phyloP scores from a whole-genome alignment of 768 basidiomycete genomes.

The Hericium coralloides region DNA sequence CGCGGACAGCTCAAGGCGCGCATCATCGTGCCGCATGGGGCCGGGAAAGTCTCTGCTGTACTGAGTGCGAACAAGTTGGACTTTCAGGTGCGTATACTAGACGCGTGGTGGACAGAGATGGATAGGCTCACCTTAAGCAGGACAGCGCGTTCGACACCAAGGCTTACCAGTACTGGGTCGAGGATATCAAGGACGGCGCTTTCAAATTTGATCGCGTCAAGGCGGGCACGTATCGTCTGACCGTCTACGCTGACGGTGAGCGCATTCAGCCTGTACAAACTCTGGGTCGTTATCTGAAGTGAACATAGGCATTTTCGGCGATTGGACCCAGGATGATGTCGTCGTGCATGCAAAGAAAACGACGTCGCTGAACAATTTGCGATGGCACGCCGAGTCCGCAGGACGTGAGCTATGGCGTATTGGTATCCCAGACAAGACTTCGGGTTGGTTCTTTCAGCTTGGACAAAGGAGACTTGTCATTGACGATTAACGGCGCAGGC shows the following conservation, averaged over 20 bases:
- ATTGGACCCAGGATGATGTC: background rate
- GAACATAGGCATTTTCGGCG: background rate
- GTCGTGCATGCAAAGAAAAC: background rate
- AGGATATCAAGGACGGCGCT: slow-evolving; percentile 6
- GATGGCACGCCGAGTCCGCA: background rate
- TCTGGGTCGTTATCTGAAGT: background rate
- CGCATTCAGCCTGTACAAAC: background rate
- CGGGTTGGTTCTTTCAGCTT: background rate
- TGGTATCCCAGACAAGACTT: slow-evolving; percentile 18
- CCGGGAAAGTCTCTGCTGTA: slow-evolving; percentile 13
- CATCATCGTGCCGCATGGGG: slow-evolving; percentile 14
- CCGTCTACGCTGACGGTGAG: slow-evolving; percentile 16
- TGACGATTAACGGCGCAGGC: slow-evolving; percentile 7
- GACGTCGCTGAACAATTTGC: background rate
- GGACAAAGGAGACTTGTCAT: too few relatives aligned
- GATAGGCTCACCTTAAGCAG: slow-evolving; percentile 1
- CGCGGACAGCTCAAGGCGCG: background rate
- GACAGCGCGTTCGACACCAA: slow-evolving; percentile 15
- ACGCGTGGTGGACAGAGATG: background rate
- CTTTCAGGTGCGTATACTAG: slow-evolving; percentile 10
- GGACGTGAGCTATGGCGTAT: slow-evolving; percentile 22
- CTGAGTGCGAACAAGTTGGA: slow-evolving; percentile 18
- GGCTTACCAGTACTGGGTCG: slow-evolving; percentile 22
- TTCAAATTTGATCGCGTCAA: slow-evolving; percentile 18
- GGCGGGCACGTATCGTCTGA: slow-evolving; percentile 21